A percentile compares a stretch with the other conserved stretches of the same genome.
Conservation (phyloP, 2,329 filamentous ascomycete genomes). For the Paraphoma sp. region DNA sequence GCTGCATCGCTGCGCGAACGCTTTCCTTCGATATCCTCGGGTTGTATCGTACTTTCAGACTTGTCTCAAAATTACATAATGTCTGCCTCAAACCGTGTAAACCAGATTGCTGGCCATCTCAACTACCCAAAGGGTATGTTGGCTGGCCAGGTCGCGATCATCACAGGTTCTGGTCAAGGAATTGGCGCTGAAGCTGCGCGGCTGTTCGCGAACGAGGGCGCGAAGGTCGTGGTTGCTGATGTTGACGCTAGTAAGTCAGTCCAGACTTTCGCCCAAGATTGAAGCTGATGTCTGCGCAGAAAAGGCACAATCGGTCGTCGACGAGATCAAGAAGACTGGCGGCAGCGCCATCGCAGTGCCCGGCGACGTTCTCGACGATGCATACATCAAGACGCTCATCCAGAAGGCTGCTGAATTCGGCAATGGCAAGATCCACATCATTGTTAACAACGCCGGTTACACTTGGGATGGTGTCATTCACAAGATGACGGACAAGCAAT, state of each 20-base stretch:
- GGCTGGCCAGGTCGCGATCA: slow-evolving; percentile 81
- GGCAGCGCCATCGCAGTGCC: slow-evolving; percentile 74
- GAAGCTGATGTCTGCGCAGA: slow-evolving; percentile 52
- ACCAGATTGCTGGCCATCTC: slow-evolving; percentile 78
- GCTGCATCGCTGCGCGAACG: neutral
- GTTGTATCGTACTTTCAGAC: neutral
- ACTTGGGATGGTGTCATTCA: slow-evolving; percentile 94
- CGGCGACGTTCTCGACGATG: slow-evolving; percentile 76
- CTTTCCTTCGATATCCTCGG: neutral
- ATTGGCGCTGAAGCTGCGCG: slow-evolving; percentile 85
- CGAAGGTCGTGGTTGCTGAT: slow-evolving; percentile 82
- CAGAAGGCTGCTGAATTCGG: slow-evolving; percentile 80
- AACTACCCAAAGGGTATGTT: slow-evolving; percentile 84
- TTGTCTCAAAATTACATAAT: slow-evolving; percentile 5
- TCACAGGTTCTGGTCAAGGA: slow-evolving; percentile 85
- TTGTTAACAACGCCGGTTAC: slow-evolving; percentile 91
- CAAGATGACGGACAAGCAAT: slow-evolving; percentile 91
- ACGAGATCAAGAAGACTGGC: slow-evolving; percentile 71
- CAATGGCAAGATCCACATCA: slow-evolving; percentile 84
- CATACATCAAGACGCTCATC: slow-evolving; percentile 76
- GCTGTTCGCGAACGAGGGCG: slow-evolving; percentile 86
- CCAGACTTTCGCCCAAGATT: neutral
- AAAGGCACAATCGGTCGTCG: slow-evolving; percentile 73
- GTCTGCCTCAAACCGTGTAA: slow-evolving; percentile 56
- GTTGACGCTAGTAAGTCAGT: slow-evolving; percentile 69